phyloP scores from a whole-genome alignment of 108 stramenopile genomes.

The Fragilaria crotonensis region DNA sequence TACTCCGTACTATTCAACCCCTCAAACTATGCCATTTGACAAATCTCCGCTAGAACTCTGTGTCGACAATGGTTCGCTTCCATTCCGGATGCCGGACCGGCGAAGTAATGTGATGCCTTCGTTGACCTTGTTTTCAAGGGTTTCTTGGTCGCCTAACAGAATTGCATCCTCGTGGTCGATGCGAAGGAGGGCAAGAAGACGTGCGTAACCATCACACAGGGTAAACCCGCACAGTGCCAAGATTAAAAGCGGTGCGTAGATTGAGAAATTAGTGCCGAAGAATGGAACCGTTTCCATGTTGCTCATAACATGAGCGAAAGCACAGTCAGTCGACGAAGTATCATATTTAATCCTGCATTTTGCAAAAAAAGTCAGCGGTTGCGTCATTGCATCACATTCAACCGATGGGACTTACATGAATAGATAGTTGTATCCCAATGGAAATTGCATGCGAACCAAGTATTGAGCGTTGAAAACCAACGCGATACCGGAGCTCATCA shows the following conservation, averaged over 20 bases:
- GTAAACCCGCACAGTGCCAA: conserved; percentile 42
- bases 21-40: no score
- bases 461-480: conserved; percentile 80
- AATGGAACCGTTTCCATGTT: conserved; percentile 52
- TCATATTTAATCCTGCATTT: conserved; percentile 45
- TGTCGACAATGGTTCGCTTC: background rate
- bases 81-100: conserved; percentile 5
- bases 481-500: conserved; percentile 42
- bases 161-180: conserved; percentile 57
- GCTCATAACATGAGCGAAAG: conserved; percentile 39
- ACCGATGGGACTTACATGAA: conserved; percentile 45
- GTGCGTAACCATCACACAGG: conserved; percentile 39
- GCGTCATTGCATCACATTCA: no score
- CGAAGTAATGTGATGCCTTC: conserved; percentile 44
- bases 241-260: conserved; percentile 50
- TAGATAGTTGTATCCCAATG: conserved; percentile 62
- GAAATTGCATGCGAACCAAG: conserved; percentile 61
- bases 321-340: conserved; percentile 21
- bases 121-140: conserved; percentile 36
- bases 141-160: conserved; percentile 33
- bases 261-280: conserved; percentile 47
- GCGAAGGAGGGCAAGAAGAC: conserved; percentile 31
- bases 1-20: no score
- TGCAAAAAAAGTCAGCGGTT: background rate
- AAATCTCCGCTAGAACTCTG: no score